phyloP scores from a whole-genome alignment of 73 alveolate genomes.

The Paramecium pentaurelia region DNA sequence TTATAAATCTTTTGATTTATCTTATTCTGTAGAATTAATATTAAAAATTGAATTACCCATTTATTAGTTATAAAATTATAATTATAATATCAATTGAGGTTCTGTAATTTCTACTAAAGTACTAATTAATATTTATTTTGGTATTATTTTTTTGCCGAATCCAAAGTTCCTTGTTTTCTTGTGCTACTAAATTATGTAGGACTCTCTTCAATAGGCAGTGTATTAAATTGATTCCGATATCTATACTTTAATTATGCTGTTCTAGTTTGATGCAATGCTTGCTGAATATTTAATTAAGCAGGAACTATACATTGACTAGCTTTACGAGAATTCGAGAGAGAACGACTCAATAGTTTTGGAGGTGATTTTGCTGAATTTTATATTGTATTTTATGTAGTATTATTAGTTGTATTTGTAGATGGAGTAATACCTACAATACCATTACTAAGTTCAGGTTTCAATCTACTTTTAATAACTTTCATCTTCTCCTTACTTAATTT shows the following conservation, averaged over 20 bases:
- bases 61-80: neutral
- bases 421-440: neutral
- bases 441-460: neutral
- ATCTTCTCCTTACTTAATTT: neutral
- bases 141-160: neutral
- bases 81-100: neutral
- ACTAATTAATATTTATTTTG: conserved; percentile 9
- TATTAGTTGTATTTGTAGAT: neutral
- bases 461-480: neutral
- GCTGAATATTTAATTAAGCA: neutral
- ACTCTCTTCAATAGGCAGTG: neutral
- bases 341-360: neutral
- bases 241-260: neutral
- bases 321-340: conserved; percentile 47
- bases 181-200: neutral
- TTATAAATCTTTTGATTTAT: no score
- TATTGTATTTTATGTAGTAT: neutral
- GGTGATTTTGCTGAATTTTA: neutral
- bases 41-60: conserved; percentile 44
- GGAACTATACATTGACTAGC: neutral
- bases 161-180: neutral
- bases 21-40: neutral
- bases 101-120: neutral
- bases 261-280: neutral
- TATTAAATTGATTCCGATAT: neutral